Percentiles rank a stretch among this genome's conserved stretches.
Conservation (phyloP, 164 flowering plant genomes). For the Kalanchoe fedtschenkoi region DNA sequence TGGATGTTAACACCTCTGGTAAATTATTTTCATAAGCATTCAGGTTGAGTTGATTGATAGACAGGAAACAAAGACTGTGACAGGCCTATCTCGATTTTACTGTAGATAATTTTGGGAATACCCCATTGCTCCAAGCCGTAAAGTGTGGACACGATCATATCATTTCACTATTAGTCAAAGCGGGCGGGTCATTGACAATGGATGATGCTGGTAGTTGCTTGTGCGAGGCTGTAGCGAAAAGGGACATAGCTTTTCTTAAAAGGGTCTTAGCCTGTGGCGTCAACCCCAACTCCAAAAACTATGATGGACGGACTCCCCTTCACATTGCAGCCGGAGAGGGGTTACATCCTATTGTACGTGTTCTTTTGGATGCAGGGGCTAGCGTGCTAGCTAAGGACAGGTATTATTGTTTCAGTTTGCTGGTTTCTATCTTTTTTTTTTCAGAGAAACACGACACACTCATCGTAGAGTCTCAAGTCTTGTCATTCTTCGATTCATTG, state of each 20-base stretch:
- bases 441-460: too few relatives aligned
- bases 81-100: too few relatives aligned
- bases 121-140: slow-evolving; percentile 81
- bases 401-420: too few relatives aligned
- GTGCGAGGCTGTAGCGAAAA: slow-evolving; percentile 51
- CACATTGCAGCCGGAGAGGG: slow-evolving; percentile 86
- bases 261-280: slow-evolving; percentile 58
- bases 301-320: slow-evolving; percentile 77
- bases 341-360: slow-evolving; percentile 45
- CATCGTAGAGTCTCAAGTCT: too few relatives aligned
- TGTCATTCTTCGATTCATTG: too few relatives aligned
- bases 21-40: neutral
- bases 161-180: slow-evolving; percentile 47
- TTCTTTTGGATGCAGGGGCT: slow-evolving; percentile 82
- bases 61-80: too few relatives aligned
- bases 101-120: slow-evolving; percentile 76
- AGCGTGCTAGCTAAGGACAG: slow-evolving; percentile 78
- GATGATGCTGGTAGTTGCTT: slow-evolving; percentile 61
- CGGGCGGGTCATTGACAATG: slow-evolving; percentile 53
- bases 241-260: slow-evolving; percentile 59
- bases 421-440: neutral
- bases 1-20: slow-evolving; percentile 44
- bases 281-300: slow-evolving; percentile 76
- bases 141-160: slow-evolving; percentile 71
- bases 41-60: too few relatives aligned